A percentile compares a stretch with the other conserved stretches of the same genome.
Evolutionary conservation across 2,329 filamentous ascomycete species (phyloP).

Genomic region (Exophiala sp.): DNA sequence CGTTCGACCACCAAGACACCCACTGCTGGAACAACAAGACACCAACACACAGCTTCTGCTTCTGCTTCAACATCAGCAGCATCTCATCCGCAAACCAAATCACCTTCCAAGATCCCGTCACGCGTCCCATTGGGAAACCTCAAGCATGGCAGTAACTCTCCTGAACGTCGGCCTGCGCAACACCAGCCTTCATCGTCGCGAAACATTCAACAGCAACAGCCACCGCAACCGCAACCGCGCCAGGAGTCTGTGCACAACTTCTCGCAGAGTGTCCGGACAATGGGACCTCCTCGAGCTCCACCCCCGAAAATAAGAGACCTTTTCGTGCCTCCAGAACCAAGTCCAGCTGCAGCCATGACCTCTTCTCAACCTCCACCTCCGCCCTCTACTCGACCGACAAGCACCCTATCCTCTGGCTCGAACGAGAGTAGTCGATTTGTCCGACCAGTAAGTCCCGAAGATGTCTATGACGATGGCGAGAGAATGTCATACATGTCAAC

Average conservation of each 20-base stretch:
- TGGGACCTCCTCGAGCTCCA: conserved; percentile 60
- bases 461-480: conserved; percentile 71
- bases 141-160: conserved; percentile 56
- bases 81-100: conserved; percentile 35
- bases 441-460: conserved; percentile 63
- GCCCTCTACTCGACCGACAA: conserved; percentile 47
- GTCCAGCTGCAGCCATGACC: conserved; percentile 30
- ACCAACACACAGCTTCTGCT: conserved; percentile 20
- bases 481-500: conserved; percentile 43
- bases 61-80: conserved; percentile 17
- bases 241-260: conserved; percentile 18
- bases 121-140: conserved; percentile 44
- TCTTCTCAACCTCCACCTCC: conserved; percentile 25
- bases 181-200: conserved; percentile 36
- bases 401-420: conserved; percentile 39
- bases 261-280: conserved; percentile 34
- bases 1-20: conserved; percentile 45
- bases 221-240: conserved; percentile 1
- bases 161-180: conserved; percentile 58
- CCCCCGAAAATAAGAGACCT: conserved; percentile 92
- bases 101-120: conserved; percentile 46
- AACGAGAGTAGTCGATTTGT: conserved; percentile 42
- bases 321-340: conserved; percentile 46
- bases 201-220: conserved; percentile 12
- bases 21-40: conserved; percentile 40